Evolutionary conservation across 148 eudicot genomes (phyloP).

Genomic region (Vaccinium vitisidaea): DNA sequence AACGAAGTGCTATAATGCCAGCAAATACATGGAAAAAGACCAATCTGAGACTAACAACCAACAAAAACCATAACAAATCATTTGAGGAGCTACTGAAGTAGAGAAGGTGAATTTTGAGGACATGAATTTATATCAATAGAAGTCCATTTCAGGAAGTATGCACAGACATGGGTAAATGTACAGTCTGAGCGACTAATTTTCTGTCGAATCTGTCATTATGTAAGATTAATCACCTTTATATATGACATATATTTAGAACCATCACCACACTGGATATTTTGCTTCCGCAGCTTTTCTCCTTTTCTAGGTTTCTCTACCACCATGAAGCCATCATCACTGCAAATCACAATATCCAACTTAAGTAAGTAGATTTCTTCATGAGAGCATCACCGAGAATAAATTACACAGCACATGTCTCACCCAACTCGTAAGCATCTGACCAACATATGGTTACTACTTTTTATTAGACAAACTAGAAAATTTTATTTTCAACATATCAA

Average conservation of each 20-base stretch:
- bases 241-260: slow-evolving; percentile 96
- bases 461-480: background rate
- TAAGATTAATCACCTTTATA: slow-evolving; percentile 58
- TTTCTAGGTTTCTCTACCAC: slow-evolving; percentile 38
- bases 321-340: slow-evolving; percentile 41
- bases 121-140: background rate
- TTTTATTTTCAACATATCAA: background rate
- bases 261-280: slow-evolving; percentile 51
- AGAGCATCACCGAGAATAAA: background rate
- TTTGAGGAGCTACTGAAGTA: background rate
- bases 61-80: background rate
- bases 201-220: background rate
- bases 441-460: background rate
- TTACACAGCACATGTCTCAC: background rate
- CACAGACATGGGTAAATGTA: background rate
- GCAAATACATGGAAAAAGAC: background rate
- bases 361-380: slow-evolving; percentile 1
- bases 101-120: background rate
- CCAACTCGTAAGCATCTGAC: slow-evolving; percentile 10
- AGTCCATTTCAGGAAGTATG: background rate
- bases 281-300: slow-evolving; percentile 60
- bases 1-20: background rate
- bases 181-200: background rate
- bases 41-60: background rate
- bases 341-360: slow-evolving; percentile 27